Conservation (phyloP, 2,329 filamentous ascomycete species). For the Colletotrichum karsti region DNA sequence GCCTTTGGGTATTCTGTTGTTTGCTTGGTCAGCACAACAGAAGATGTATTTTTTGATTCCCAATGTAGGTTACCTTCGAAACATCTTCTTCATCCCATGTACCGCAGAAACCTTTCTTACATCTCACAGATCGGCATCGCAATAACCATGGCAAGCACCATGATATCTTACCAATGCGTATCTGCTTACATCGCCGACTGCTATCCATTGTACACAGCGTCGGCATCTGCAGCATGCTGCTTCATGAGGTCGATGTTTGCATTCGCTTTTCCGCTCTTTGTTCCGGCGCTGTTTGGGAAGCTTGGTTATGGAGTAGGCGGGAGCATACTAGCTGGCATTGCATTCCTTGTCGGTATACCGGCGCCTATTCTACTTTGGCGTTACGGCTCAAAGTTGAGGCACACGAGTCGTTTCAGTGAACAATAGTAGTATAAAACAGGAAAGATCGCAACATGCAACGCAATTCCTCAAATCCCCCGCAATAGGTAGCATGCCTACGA, state of each 20-base stretch:
- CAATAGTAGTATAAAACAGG: neutral
- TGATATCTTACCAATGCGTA: conserved; percentile 16
- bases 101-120: neutral
- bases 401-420: conserved; percentile 15
- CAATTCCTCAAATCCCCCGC: too few relatives aligned
- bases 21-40: conserved; percentile 52
- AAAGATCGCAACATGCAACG: too few relatives aligned
- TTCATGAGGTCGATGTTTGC: conserved; percentile 54
- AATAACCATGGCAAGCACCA: conserved; percentile 3
- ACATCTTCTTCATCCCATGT: too few relatives aligned
- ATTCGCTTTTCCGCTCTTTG: conserved; percentile 59
- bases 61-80: conserved; percentile 17
- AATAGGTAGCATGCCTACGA: too few relatives aligned
- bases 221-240: conserved; percentile 54
- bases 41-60: conserved; percentile 62
- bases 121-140: neutral
- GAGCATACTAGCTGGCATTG: conserved; percentile 45
- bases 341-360: conserved; percentile 45
- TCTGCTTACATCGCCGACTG: conserved; percentile 50
- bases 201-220: conserved; percentile 56
- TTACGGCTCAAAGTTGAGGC: conserved; percentile 45
- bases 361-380: conserved; percentile 49
- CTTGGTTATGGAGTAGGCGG: conserved; percentile 51
- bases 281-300: conserved; percentile 45
- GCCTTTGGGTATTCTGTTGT: conserved; percentile 46